These are phyloP conservation scores for Aspergillus phoenicis DNA, from an alignment of 2,329 filamentous ascomycete genomes.

Conservation along the genomic window DNA sequence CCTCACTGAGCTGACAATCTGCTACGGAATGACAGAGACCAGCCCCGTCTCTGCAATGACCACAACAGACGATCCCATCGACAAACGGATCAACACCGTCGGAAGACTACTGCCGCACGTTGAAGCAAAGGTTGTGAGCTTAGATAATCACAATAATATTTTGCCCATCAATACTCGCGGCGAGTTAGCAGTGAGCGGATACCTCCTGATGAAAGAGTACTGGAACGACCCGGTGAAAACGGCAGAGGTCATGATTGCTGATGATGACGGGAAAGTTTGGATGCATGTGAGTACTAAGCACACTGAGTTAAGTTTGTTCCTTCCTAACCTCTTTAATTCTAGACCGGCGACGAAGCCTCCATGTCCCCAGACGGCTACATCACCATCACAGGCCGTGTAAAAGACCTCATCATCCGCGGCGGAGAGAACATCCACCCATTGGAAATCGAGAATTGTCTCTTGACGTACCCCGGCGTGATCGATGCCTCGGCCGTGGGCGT, in stretches of 20 bases:
- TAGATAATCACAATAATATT: slow-evolving; percentile 59
- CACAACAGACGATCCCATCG: slow-evolving; percentile 70
- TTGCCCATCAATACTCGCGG: slow-evolving; percentile 69
- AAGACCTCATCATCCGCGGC: slow-evolving; percentile 91
- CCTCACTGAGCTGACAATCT: slow-evolving; percentile 81
- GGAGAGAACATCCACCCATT: slow-evolving; percentile 96
- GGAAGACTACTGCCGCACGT: slow-evolving; percentile 86
- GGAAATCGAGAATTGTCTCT: slow-evolving; percentile 86
- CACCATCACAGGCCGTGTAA: slow-evolving; percentile 85
- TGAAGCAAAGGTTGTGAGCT: slow-evolving; percentile 73
- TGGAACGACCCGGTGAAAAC: slow-evolving; percentile 75
- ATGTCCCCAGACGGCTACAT: slow-evolving; percentile 86
- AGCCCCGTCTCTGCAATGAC: slow-evolving; percentile 75
- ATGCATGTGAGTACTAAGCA: slow-evolving; percentile 61
- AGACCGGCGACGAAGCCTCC: slow-evolving; percentile 85
- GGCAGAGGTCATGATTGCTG: slow-evolving; percentile 64
- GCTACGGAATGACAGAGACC: slow-evolving; percentile 97
- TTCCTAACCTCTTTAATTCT: slow-evolving; percentile 20
- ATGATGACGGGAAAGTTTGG: slow-evolving; percentile 67
- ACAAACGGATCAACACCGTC: slow-evolving; percentile 73
- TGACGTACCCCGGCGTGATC: slow-evolving; percentile 68
- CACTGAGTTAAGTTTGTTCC: too few relatives aligned
- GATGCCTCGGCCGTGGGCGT: slow-evolving; percentile 85
- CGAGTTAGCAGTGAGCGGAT: slow-evolving; percentile 81
- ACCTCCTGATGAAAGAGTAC: slow-evolving; percentile 89